Evolutionary conservation across 2,329 filamentous ascomycete species (phyloP), one percentile per base, ranked within the genome.

Genomic region (Lecanicillium sp.): DNA sequence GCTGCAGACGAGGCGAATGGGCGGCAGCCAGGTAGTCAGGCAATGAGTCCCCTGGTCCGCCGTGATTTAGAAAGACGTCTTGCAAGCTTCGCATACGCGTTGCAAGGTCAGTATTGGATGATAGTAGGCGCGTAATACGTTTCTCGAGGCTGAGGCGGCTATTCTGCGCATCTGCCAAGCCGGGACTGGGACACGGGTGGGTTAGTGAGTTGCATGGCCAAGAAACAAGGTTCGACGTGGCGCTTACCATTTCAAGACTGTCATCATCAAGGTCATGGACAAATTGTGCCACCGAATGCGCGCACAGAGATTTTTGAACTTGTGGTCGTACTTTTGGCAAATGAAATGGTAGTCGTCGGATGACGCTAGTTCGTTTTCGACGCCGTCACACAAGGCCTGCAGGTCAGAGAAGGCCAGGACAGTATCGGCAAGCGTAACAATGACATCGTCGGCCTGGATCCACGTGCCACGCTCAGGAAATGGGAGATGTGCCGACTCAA

Each of bases 261-360:
- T 62, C 51, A 58, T 59, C 51, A 62, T 59, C 52, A 62, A 57
- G 13, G 56, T 58, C 47, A 62, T 59, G n/a, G 58, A 60, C 15
- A 62, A 46, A 33, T 57, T 59, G 47, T 61, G 59, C 56, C 57
- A 62, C 20, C 55, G 52, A 8, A 62, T 52, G 5, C 59, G 50
- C 3, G 55, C 51, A 33, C 53, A 60, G 4, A 62, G 45, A 5
- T 43, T 51, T 19, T 58, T 47, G 20, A 46, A 45, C 45, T 54
- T 52, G 9, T 25, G 40, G 5, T 42, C 40, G 14, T 38, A 42
- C 15, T 42, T 35, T 16, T 39, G 28, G 40, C 38, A 45, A 33
- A 50, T 41, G 9, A 35, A 36, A 9, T 45, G 35, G 33, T 33
- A 39, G 9, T 43, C 51, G 13, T 48, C 43, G 5, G 45, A 48